Percentiles rank a stretch among this genome's conserved stretches.
Conservation (phyloP, 495 filamentous ascomycete species). For the Penicillium macrosclerotiorum region DNA sequence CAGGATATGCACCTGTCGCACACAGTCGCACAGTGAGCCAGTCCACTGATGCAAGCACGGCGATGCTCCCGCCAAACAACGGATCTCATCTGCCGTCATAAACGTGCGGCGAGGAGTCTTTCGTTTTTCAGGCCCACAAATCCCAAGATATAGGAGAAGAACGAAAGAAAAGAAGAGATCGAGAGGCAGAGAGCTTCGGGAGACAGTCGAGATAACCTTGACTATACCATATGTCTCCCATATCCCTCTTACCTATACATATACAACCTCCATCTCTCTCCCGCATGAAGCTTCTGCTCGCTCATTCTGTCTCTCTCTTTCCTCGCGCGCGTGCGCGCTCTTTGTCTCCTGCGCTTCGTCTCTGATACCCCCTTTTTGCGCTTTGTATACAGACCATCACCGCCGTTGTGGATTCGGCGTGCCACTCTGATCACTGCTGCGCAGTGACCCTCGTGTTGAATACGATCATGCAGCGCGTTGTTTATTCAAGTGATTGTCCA, state of each 20-base stretch:
- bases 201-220: neutral
- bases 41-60: constrained; percentile 14
- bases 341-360: too few relatives aligned
- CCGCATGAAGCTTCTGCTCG: too few relatives aligned
- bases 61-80: constrained; percentile 6
- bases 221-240: neutral
- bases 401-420: neutral
- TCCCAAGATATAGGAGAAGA: too few relatives aligned
- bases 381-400: constrained; percentile 1
- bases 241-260: too few relatives aligned
- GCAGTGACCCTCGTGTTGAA: constrained; percentile 10
- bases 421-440: constrained; percentile 12
- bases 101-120: neutral
- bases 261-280: too few relatives aligned
- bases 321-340: too few relatives aligned
- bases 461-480: neutral
- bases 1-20: constrained; percentile 9
- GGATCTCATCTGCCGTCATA: constrained; percentile 9
- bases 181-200: neutral
- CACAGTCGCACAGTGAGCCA: constrained; percentile 30
- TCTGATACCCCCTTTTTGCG: too few relatives aligned
- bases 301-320: too few relatives aligned
- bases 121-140: too few relatives aligned
- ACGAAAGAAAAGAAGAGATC: neutral
- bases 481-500: neutral